These are phyloP conservation scores for Gremmenia infestans DNA, from an alignment of 2,329 filamentous ascomycete genomes.

Conservation along the genomic window DNA sequence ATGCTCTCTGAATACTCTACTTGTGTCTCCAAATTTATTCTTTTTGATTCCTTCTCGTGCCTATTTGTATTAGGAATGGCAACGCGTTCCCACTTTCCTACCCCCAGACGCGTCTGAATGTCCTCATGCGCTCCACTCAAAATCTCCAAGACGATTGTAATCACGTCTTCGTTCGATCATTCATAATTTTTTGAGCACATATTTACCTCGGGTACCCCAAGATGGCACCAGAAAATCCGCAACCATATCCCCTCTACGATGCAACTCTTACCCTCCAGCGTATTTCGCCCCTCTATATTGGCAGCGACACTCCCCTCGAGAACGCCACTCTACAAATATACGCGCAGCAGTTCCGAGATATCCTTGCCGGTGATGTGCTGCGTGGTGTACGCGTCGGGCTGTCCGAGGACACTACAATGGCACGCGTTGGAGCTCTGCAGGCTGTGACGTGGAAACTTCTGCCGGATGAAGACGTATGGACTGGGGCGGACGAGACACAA, in stretches of 20 bases:
- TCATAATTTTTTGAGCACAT: too few relatives aligned
- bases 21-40: too few relatives aligned
- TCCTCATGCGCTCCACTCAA: too few relatives aligned
- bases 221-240: constrained; percentile 15
- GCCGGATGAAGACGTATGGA: constrained; percentile 36
- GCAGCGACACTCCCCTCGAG: constrained; percentile 30
- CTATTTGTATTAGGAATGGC: too few relatives aligned
- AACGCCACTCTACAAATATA: constrained; percentile 34
- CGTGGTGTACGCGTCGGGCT: constrained; percentile 41
- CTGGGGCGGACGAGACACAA: constrained; percentile 14
- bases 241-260: constrained; percentile 39
- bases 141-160: too few relatives aligned
- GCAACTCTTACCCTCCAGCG: constrained; percentile 40
- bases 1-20: too few relatives aligned
- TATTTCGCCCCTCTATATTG: constrained; percentile 41
- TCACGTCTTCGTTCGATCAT: too few relatives aligned
- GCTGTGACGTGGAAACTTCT: constrained; percentile 39
- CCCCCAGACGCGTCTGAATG: too few relatives aligned
- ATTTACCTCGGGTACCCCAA: neutral
- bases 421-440: constrained; percentile 37
- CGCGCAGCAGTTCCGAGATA: constrained; percentile 36
- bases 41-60: too few relatives aligned
- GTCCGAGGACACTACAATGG: constrained; percentile 31
- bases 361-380: constrained; percentile 40
- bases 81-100: too few relatives aligned